A percentile compares a stretch with the other conserved stretches of the same genome.
Conservation (phyloP, 1,284 basidiomycete species). For the Blastosporella zonata region DNA sequence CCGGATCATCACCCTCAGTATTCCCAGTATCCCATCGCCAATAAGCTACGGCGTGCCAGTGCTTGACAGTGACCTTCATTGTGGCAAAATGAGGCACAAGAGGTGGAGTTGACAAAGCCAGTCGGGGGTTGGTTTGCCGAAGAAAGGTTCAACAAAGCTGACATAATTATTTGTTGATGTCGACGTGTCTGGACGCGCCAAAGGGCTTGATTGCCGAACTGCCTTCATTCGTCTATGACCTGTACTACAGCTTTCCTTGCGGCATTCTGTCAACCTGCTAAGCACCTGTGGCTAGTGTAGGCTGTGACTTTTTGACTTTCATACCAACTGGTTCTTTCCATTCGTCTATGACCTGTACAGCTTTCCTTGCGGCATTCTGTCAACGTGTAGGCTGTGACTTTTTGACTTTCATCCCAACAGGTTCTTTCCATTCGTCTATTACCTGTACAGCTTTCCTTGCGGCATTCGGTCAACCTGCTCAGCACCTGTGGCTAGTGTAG, state of each 20-base stretch:
- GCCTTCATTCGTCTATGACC: neutral
- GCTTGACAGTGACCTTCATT: conserved; percentile 81
- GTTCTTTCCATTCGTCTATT: neutral
- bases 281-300: too few relatives aligned
- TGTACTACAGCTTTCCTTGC: too few relatives aligned
- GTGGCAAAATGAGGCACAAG: neutral
- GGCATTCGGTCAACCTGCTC: too few relatives aligned
- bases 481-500: too few relatives aligned
- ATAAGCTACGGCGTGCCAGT: conserved; percentile 82
- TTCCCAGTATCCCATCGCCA: conserved; percentile 82
- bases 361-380: too few relatives aligned
- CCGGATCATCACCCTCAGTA: conserved; percentile 53
- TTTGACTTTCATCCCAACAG: neutral
- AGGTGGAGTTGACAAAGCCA: neutral
- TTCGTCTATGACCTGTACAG: neutral
- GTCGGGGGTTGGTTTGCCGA: neutral
- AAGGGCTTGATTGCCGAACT: conserved; percentile 3
- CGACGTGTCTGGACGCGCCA: conserved; percentile 17
- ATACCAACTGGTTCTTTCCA: too few relatives aligned
- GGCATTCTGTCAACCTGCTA: too few relatives aligned
- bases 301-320: neutral
- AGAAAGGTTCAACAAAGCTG: conserved; percentile 13
- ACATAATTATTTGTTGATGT: conserved; percentile 19
- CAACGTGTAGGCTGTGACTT: neutral
- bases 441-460: too few relatives aligned